A percentile compares a stretch with the other conserved stretches of the same genome.
Evolutionary conservation across 257 asterid genomes (phyloP).

Genomic region (Mitragyna speciosa): DNA sequence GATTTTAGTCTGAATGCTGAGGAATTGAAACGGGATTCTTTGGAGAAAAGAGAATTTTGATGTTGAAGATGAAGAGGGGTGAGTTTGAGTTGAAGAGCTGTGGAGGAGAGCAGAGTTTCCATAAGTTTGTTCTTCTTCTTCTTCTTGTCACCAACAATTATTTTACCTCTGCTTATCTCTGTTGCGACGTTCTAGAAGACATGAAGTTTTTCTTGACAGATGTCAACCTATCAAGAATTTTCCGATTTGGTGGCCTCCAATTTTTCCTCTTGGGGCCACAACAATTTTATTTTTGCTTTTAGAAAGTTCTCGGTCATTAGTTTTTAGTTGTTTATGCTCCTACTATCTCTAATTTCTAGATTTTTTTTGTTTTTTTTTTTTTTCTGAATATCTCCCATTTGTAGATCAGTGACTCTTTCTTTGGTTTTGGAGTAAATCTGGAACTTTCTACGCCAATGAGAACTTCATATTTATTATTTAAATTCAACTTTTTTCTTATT

Average conservation of each 20-base stretch:
- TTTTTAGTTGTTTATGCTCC: no score
- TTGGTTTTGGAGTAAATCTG: neutral
- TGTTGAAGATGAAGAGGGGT: constrained; percentile 23
- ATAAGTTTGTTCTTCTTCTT: constrained; percentile 22
- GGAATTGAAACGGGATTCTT: constrained; percentile 28
- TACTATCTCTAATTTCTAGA: no score
- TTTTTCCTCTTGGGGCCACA: neutral
- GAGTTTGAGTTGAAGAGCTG: constrained; percentile 44
- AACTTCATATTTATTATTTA: no score
- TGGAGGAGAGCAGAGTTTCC: constrained; percentile 66
- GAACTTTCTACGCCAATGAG: no score
- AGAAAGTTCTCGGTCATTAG: neutral
- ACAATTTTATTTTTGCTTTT: no score
- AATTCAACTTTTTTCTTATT: neutral
- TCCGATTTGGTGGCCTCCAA: constrained; percentile 13
- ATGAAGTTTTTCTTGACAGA: neutral
- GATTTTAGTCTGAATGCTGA: constrained; percentile 20
- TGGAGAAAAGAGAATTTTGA: constrained; percentile 17
- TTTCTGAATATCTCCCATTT: neutral
- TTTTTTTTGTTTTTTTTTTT: no score
- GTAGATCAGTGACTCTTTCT: neutral
- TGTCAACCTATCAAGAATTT: neutral
- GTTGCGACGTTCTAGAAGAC: neutral
- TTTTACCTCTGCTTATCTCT: constrained; percentile 1
- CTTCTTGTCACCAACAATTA: neutral